Evolutionary conservation across 2,329 filamentous ascomycete species (phyloP).

Genomic region (Chalaropsis thielavioides): DNA sequence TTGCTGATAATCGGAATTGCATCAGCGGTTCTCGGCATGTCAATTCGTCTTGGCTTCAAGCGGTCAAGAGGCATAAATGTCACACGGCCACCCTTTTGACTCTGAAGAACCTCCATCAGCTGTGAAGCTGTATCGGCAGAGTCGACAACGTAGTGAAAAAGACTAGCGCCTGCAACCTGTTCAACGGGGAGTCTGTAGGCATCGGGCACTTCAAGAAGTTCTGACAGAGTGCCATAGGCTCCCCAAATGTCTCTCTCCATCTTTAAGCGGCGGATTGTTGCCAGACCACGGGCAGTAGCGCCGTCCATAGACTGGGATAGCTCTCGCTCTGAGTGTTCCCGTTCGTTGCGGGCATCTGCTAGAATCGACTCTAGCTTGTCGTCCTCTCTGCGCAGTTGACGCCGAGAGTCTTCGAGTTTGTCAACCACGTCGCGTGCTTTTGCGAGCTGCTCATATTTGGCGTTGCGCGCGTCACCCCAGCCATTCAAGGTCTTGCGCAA

Average conservation of each 20-base stretch:
- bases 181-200: slow-evolving; percentile 80
- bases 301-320: slow-evolving; percentile 80
- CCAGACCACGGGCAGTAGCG: slow-evolving; percentile 71
- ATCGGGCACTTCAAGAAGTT: slow-evolving; percentile 77
- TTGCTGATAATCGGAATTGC: slow-evolving; percentile 78
- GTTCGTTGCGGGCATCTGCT: slow-evolving; percentile 58
- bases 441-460: slow-evolving; percentile 58
- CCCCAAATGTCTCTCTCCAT: slow-evolving; percentile 65
- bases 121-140: slow-evolving; percentile 74
- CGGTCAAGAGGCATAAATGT: slow-evolving; percentile 92
- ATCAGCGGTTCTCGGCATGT: slow-evolving; percentile 74
- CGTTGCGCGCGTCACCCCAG: slow-evolving; percentile 59
- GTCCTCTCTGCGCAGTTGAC: slow-evolving; percentile 75
- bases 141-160: slow-evolving; percentile 95
- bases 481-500: slow-evolving; percentile 62
- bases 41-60: slow-evolving; percentile 53
- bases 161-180: slow-evolving; percentile 76
- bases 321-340: slow-evolving; percentile 60
- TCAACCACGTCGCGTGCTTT: slow-evolving; percentile 66
- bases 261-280: slow-evolving; percentile 73
- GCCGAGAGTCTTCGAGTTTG: slow-evolving; percentile 70
- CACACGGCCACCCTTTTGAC: slow-evolving; percentile 66
- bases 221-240: slow-evolving; percentile 82
- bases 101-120: slow-evolving; percentile 65
- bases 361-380: slow-evolving; percentile 72